Evolutionary conservation across 2,329 filamentous ascomycete genomes (phyloP).

Genomic region (Neobulgaria alba): DNA sequence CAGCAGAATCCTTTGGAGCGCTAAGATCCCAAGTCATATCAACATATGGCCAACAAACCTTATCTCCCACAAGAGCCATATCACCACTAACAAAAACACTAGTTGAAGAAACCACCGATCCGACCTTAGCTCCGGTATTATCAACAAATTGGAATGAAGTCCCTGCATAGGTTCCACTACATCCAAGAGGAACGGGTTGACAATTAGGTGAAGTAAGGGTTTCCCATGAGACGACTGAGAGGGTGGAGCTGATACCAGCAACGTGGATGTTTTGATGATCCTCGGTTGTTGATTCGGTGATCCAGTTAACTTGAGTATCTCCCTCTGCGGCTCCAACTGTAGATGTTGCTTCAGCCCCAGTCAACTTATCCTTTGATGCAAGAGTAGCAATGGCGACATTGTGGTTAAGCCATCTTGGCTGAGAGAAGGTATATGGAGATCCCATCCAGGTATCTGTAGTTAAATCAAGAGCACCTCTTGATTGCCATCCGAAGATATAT

Average conservation of each 20-base stretch:
- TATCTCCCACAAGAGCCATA: constrained; percentile 47
- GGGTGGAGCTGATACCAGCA: constrained; percentile 42
- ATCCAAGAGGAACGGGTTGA: constrained; percentile 49
- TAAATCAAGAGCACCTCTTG: constrained; percentile 47
- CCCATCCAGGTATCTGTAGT: constrained; percentile 50
- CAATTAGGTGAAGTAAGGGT: constrained; percentile 48
- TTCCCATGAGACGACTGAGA: constrained; percentile 52
- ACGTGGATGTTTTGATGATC: constrained; percentile 52
- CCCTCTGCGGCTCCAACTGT: constrained; percentile 43
- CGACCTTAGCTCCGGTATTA: constrained; percentile 42
- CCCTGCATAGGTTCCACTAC: constrained; percentile 48
- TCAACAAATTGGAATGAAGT: constrained; percentile 51
- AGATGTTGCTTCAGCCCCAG: constrained; percentile 44
- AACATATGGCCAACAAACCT: constrained; percentile 55
- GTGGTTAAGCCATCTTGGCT: constrained; percentile 33
- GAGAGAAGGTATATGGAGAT: constrained; percentile 41
- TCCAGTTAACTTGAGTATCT: constrained; percentile 52
- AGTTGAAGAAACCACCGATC: constrained; percentile 38
- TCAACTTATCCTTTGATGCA: constrained; percentile 48
- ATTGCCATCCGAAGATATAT: constrained; percentile 57
- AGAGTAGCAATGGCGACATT: constrained; percentile 51
- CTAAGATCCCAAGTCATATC: constrained; percentile 44
- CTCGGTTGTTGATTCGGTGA: constrained; percentile 39
- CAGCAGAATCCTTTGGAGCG: constrained; percentile 21
- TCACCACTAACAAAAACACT: constrained; percentile 53